Evolutionary conservation across 23 red algal species (phyloP), one percentile per base, ranked within the genome.

Genomic region (Gracilaria caudata): DNA sequence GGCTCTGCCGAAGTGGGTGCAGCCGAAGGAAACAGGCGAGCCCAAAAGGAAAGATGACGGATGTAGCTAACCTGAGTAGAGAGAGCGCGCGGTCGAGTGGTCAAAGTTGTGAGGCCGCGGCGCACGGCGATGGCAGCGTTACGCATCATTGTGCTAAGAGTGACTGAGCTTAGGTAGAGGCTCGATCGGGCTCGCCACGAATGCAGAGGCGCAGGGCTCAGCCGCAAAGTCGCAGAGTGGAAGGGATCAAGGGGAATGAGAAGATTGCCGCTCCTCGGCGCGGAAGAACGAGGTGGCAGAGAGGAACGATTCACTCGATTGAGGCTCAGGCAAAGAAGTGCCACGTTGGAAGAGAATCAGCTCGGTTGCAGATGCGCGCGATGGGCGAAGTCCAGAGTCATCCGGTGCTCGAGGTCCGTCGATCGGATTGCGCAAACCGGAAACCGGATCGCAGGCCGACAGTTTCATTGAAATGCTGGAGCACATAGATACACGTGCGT

Each of bases 31-130:
- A 83, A 83, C 57, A 83, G 17, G 12, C 79, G 79, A 66, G 79
- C 57, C 79, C 79, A 83, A 45, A 83, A 13, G 58, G 79, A 83
- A 83, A 83, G 63, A 43, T 83, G 79, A 49, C 79, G 79, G 47
- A 65, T 75, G 70, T 75, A 83, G 79, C 79, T 83, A 65, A 83
- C 79, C 79, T 83, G 79, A 68, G 79, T 66, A 29, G 79, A 83
- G 25, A 83, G 79, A 36, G 43, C 12, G 14, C 58, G 53, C 29
- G 34, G 32, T 44, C 70, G 70, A 26, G 26, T 40, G 49, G 38
- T 21, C 25, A 43, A 16, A 19, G 6, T 45, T 24, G 17, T 47
- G 33, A 43, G 37, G 39, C 39, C 70, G 19, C 4, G 38, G 43
- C 70, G 70, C 37, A 40, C 70, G 39, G 70, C 70, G 17, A 49